Percentiles rank a stretch among this genome's conserved stretches.
Evolutionary conservation across 805 yeast species (phyloP).

Genomic region (Spathaspora girioi): DNA sequence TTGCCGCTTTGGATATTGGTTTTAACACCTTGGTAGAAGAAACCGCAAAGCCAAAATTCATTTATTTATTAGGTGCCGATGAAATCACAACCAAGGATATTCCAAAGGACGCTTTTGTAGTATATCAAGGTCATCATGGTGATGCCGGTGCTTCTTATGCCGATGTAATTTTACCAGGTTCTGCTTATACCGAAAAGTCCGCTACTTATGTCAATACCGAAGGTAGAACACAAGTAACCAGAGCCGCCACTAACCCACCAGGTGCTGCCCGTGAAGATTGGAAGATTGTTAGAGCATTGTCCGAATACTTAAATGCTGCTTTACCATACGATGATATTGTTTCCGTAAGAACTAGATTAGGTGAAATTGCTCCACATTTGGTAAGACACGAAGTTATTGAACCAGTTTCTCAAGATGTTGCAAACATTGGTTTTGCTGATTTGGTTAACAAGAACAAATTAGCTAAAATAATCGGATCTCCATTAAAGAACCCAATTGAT

Average conservation of each 20-base stretch:
- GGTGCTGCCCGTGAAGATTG: conserved; percentile 91
- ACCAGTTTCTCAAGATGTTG: conserved; percentile 56
- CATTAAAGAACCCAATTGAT: conserved; percentile 67
- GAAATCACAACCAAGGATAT: conserved; percentile 66
- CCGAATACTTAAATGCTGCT: conserved; percentile 67
- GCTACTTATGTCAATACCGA: conserved; percentile 87
- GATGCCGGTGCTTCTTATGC: conserved; percentile 86
- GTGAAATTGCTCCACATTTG: conserved; percentile 77
- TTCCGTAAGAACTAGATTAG: conserved; percentile 64
- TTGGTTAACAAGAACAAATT: conserved; percentile 34
- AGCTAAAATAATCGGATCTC: conserved; percentile 38
- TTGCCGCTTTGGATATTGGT: conserved; percentile 83
- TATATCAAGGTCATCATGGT: conserved; percentile 91
- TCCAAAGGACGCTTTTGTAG: conserved; percentile 82
- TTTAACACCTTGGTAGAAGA: conserved; percentile 54
- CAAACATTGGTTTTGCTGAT: conserved; percentile 53
- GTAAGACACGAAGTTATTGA: conserved; percentile 73
- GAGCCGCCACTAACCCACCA: conserved; percentile 86
- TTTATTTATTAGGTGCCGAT: conserved; percentile 82
- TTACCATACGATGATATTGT: conserved; percentile 75
- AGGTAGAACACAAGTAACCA: conserved; percentile 80
- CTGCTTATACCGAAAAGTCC: conserved; percentile 84
- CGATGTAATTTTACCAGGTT: conserved; percentile 81
- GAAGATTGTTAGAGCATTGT: conserved; percentile 79
- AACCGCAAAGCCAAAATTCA: conserved; percentile 61